A percentile compares a stretch with the other conserved stretches of the same genome.
These are phyloP conservation scores for Ceratobasidium sp. DNA, from an alignment of 1,284 basidiomycete genomes.

Conservation along the genomic window DNA sequence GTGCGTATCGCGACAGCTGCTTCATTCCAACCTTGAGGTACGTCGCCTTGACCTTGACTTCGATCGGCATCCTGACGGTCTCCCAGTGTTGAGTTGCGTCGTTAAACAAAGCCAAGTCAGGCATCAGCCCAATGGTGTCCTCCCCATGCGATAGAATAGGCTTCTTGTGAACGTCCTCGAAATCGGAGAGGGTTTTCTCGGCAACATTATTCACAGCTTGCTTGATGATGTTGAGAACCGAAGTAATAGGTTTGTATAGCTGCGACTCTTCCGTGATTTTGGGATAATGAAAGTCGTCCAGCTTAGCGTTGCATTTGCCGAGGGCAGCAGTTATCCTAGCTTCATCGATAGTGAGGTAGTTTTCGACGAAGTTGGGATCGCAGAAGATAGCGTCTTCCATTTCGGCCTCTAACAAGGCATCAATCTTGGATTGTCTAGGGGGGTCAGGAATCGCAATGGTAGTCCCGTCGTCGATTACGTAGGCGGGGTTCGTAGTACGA, in stretches of 20 bases:
- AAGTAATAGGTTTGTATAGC: neutral
- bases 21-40: slow-evolving; percentile 8
- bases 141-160: neutral
- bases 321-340: neutral
- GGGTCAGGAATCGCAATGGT: too few relatives aligned
- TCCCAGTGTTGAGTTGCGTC: slow-evolving; percentile 4
- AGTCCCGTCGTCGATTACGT: too few relatives aligned
- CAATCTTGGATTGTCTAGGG: too few relatives aligned
- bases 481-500: too few relatives aligned
- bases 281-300: neutral
- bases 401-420: too few relatives aligned
- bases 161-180: neutral
- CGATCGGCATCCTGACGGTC: slow-evolving; percentile 20
- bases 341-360: neutral
- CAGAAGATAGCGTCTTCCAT: slow-evolving; percentile 1
- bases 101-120: slow-evolving; percentile 5
- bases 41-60: neutral
- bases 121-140: neutral
- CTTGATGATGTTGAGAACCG: neutral
- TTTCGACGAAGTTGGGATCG: neutral
- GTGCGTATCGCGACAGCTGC: slow-evolving; percentile 23
- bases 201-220: neutral
- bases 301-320: neutral
- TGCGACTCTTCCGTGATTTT: neutral
- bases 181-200: neutral